Evolutionary conservation across 1,284 basidiomycete genomes (phyloP).

Genomic region (Tremellales sp.): DNA sequence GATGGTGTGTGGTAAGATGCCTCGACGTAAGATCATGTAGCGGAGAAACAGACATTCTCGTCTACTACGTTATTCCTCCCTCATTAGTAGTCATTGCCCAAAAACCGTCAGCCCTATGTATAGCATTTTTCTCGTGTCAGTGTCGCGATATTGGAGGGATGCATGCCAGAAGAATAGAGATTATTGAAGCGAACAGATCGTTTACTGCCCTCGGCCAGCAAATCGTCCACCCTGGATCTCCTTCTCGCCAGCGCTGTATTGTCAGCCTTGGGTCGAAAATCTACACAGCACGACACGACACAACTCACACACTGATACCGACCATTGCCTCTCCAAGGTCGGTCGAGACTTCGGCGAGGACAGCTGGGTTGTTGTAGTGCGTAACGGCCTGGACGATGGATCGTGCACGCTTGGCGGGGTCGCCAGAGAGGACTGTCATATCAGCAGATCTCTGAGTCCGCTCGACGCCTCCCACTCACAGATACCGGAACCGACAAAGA

Average conservation of each 20-base stretch:
- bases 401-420: slow-evolving; percentile 87
- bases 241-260: background rate
- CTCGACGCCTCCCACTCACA: slow-evolving; percentile 56
- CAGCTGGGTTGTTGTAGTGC: slow-evolving; percentile 88
- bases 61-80: no score
- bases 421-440: slow-evolving; percentile 59
- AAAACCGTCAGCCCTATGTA: no score
- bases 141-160: no score
- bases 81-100: no score
- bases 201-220: slow-evolving; percentile 26
- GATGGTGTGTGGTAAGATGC: no score
- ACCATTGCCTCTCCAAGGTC: slow-evolving; percentile 89
- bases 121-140: no score
- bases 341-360: slow-evolving; percentile 67
- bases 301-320: slow-evolving; percentile 56
- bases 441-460: background rate
- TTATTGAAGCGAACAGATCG: no score
- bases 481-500: slow-evolving; percentile 92
- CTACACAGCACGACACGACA: background rate
- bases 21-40: no score
- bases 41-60: no score
- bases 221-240: slow-evolving; percentile 25
- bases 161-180: no score
- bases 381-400: slow-evolving; percentile 99
- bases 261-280: background rate